phyloP scores from a whole-genome alignment of 805 yeast species.

The Kurtzmaniella fragi region DNA sequence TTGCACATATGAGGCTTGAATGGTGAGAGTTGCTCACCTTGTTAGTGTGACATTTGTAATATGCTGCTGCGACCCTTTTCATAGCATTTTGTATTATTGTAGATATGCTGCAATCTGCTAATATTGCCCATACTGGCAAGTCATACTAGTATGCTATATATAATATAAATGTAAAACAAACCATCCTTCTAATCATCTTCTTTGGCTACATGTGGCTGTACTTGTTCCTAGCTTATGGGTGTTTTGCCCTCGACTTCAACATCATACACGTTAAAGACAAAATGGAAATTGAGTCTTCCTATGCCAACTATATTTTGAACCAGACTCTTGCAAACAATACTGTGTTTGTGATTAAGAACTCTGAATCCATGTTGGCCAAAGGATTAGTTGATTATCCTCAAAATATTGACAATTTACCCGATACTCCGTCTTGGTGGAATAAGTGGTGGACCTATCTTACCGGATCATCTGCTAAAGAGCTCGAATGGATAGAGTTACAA shows the following conservation, averaged over 20 bases:
- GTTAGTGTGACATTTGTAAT: too few species aligned
- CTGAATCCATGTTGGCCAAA: background rate
- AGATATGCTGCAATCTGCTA: background rate
- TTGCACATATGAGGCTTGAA: too few species aligned
- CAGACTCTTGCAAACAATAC: background rate
- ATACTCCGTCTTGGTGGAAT: background rate
- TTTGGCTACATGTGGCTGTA: background rate
- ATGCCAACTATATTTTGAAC: background rate
- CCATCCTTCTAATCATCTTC: too few species aligned
- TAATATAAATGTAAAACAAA: too few species aligned
- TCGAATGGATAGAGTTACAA: slow-evolving; percentile 10
- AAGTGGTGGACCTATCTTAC: background rate
- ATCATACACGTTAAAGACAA: slow-evolving; percentile 1
- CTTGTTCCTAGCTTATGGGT: background rate
- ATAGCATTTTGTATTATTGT: background rate
- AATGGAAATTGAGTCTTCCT: slow-evolving; percentile 2
- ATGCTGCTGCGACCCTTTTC: too few species aligned
- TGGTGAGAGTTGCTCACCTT: too few species aligned
- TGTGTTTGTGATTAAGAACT: slow-evolving; percentile 1
- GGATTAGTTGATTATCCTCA: background rate
- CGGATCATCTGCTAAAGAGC: background rate
- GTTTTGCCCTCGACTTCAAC: background rate
- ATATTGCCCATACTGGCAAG: background rate
- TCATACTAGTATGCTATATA: background rate
- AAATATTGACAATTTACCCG: slow-evolving; percentile 4